Conservation (phyloP, 2,329 filamentous ascomycete genomes). For the Coleophoma crateriformis region DNA sequence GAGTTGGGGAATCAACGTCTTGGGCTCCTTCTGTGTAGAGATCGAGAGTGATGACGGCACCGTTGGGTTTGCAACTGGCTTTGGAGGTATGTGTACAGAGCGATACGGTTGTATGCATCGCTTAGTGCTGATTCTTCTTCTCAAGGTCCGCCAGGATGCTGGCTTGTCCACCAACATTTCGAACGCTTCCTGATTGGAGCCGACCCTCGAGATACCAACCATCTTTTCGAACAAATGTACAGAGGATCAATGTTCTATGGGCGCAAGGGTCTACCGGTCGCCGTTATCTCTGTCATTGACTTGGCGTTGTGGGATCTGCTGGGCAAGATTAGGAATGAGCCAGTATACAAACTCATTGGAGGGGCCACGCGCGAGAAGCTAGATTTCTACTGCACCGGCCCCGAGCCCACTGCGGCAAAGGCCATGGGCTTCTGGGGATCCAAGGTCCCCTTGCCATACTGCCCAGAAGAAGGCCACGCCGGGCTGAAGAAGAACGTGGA, state of each 20-base stretch:
- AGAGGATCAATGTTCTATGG: slow-evolving; percentile 94
- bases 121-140: slow-evolving; percentile 4
- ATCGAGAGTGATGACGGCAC: slow-evolving; percentile 85
- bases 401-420: slow-evolving; percentile 74
- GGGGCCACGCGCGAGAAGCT: slow-evolving; percentile 80
- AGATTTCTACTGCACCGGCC: slow-evolving; percentile 92
- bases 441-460: slow-evolving; percentile 86
- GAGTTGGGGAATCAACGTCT: slow-evolving; percentile 91
- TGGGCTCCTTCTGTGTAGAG: slow-evolving; percentile 88
- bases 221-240: slow-evolving; percentile 96
- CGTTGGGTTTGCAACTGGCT: slow-evolving; percentile 91
- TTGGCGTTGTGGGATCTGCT: slow-evolving; percentile 88
- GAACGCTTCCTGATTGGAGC: slow-evolving; percentile 85
- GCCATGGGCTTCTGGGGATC: slow-evolving; percentile 85
- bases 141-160: slow-evolving; percentile 78
- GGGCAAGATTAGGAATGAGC: slow-evolving; percentile 86
- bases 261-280: slow-evolving; percentile 82
- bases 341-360: slow-evolving; percentile 90
- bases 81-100: slow-evolving; percentile 55
- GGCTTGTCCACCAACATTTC: slow-evolving; percentile 91
- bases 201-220: slow-evolving; percentile 85
- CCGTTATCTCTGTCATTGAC: slow-evolving; percentile 91
- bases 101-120: not conserved
- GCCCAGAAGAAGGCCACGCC: slow-evolving; percentile 77
- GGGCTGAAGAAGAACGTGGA: slow-evolving; percentile 86